Base-by-base conservation (phyloP, 2,329 filamentous ascomycete species). In the Trichoderma breve region DNA sequence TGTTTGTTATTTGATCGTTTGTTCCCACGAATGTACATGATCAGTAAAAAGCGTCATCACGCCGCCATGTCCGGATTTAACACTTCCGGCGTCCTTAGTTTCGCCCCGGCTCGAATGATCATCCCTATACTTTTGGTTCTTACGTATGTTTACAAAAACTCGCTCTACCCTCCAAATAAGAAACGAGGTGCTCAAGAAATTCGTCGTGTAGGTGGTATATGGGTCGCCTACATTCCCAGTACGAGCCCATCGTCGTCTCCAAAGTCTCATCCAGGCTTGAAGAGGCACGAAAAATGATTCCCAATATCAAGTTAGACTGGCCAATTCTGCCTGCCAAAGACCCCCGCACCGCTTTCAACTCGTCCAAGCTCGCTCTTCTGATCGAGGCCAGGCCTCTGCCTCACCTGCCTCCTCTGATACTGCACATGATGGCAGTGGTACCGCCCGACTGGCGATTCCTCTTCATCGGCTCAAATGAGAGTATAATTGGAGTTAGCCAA, bases 401-500 rank as follows among this genome's bases (percentile, higher is more conserved):
- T 4, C 81, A 84, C 71, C 82, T 89, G 57, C 85, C 85, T 2
- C 86, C 87, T 2, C 80, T 87, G 51, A 81, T 88, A 76, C 81
- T 88, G 34, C 87, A 89, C 76, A 87, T 88, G 80, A 87, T 87
- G 74, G 81, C 84, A 3, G 85, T 88, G 21, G 84, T 89, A 2
- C 87, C 87, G 3, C 84, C 86, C 1, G 86, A 88, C 79, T 89
- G 87, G 87, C 84, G 83, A 36, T 87, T 88, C 79, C 83, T 84
- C 53, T 88, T 88, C 80, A 86, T 88, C 82, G 86, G 87, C 69
- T 84, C 86, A 36, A 81, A 83, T 39, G 79, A 83, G 74, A 87
- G 85, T 68, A 82, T 86, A 28, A 78, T 82, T 57, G 82, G 81
- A 73, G 79, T 89, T 11, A 81, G 81, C 28, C 80, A 84, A 55